Base-by-base conservation (phyloP, 768 basidiomycete genomes). In the Termitomyces sp. region DNA sequence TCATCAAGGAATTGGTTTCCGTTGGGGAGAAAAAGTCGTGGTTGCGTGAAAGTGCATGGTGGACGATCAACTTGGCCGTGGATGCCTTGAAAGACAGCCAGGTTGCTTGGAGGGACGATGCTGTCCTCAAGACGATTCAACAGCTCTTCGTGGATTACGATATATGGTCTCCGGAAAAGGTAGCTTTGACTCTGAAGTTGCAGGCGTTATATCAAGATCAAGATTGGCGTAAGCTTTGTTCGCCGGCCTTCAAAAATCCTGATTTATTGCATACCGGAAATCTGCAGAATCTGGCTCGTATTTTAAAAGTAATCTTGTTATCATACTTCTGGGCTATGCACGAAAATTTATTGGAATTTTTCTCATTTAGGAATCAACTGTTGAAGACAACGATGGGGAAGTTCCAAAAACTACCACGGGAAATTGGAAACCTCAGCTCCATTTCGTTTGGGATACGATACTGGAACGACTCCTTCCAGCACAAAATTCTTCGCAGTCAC, bases 1-100 rank as follows among this genome's bases (percentile, higher is more conserved):
- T 86, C 10, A 64, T 96, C 57, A 68, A 70, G 7, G 75, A 85
- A 55, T 78, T 97, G 20, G 62, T 91, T 40, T 76, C 73, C 9
- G 73, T 97, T 45, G 92, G 91, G 24, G 84, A 88, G 64, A 83
- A 85, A 67, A 97, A 95, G 70, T 86, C 87, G 0, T 98, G 94
- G 94, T 72, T 98, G 51, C 79, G 87, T 40, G 96, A 98, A 71
- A 89, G 90, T 66, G 89, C 87, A 14, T 96, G 92, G 90, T 96
- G 92, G 84, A 79, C 84, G 22, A 74, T 95, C 50, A 72, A 78
- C 24, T 74, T 86, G 48, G 86, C 85, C 0, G 63, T 92, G 49
- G 83, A 88, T 59, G 78, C 77, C 13, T 72, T 91, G 42, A 68
- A 80, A 49, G 75, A 71, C 6, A 86, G 83, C 18, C 72, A 82